These are phyloP conservation scores for Plasmodium vivax DNA, from an alignment of 169 alveolate species.

Conservation along the genomic window DNA sequence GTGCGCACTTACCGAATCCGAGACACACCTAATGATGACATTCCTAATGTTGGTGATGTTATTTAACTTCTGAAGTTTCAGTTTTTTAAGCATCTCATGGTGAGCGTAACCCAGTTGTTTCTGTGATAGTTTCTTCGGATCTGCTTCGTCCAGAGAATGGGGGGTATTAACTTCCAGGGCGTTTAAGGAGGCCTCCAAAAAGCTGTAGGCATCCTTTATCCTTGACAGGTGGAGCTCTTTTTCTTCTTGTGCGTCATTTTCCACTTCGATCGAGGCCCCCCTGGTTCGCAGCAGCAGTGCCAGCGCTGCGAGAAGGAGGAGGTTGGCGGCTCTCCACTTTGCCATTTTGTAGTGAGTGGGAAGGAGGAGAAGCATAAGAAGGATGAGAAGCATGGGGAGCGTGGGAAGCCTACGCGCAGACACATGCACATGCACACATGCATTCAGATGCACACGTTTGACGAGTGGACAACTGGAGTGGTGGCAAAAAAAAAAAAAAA, in stretches of 20 bases:
- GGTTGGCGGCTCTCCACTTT: neutral
- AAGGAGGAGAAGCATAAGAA: too few species aligned
- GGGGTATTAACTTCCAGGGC: neutral
- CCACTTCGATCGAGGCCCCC: neutral
- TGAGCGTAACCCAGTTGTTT: neutral
- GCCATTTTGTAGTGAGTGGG: neutral
- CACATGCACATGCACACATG: neutral
- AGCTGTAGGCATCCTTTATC: slow-evolving; percentile 1
- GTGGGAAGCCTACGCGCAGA: neutral
- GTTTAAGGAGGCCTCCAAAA: slow-evolving; percentile 19
- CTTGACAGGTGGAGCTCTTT: slow-evolving; percentile 9
- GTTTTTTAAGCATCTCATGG: slow-evolving; percentile 15
- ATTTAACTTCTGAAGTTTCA: neutral
- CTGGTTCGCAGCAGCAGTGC: neutral
- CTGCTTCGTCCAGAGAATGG: neutral
- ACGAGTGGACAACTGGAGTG: neutral
- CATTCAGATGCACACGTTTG: neutral
- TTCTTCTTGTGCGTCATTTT: neutral
- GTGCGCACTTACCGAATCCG: slow-evolving; percentile 21
- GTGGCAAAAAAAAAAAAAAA: neutral
- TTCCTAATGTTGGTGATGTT: neutral
- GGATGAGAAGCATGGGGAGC: too few species aligned
- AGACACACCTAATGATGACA: neutral
- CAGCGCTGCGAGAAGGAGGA: neutral
- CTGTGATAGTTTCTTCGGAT: neutral